Evolutionary conservation across 305 asterid genomes (phyloP).

Genomic region (Andrographis paniculata): DNA sequence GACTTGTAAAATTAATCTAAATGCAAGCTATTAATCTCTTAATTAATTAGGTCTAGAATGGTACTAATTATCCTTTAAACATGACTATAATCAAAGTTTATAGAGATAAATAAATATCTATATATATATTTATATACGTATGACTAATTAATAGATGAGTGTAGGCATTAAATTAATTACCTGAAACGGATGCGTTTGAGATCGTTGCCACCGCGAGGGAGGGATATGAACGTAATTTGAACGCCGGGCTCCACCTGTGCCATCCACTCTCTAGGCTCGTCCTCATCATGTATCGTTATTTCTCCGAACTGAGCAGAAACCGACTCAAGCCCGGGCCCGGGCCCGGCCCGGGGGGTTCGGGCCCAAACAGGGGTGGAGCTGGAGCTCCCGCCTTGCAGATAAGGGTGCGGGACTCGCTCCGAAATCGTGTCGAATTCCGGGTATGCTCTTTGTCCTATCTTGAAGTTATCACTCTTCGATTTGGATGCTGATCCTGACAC

Average conservation of each 20-base stretch:
- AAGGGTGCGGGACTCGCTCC: slow-evolving; percentile 41
- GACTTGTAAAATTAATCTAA: no score
- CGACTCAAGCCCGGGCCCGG: no score
- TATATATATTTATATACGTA: neutral
- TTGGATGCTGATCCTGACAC: slow-evolving; percentile 61
- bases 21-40: no score
- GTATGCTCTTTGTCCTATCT: slow-evolving; percentile 28
- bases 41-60: no score
- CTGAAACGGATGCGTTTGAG: slow-evolving; percentile 94
- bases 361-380: slow-evolving; percentile 61
- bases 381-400: slow-evolving; percentile 43
- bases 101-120: no score
- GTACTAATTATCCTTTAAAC: no score
- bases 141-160: neutral
- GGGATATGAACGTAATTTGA: slow-evolving; percentile 80
- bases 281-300: slow-evolving; percentile 44
- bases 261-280: slow-evolving; percentile 71
- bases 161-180: slow-evolving; percentile 20
- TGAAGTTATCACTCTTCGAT: slow-evolving; percentile 44
- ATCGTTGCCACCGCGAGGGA: slow-evolving; percentile 85
- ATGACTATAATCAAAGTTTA: no score
- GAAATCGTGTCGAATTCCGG: slow-evolving; percentile 46
- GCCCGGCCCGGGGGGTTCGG: slow-evolving; percentile 23
- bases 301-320: slow-evolving; percentile 31
- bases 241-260: slow-evolving; percentile 99